Evolutionary conservation across 2,329 filamentous ascomycete species (phyloP), one percentile per base, ranked within the genome.

Genomic region (Venturia asperata): DNA sequence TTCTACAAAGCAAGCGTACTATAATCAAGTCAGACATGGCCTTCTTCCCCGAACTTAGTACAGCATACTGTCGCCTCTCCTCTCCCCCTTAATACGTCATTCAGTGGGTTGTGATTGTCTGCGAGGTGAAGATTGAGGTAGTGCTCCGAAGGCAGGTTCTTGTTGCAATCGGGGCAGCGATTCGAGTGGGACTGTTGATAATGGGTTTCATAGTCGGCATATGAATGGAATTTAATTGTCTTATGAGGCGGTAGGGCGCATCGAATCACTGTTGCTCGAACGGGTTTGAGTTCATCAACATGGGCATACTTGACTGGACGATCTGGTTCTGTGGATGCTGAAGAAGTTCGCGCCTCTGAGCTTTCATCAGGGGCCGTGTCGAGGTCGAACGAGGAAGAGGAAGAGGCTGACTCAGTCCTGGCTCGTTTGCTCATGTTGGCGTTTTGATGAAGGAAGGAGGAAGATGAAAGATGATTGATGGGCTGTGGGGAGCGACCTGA

Each of bases 1-100:
- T 72, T 96, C 89, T 7, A 97, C 87, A 71, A 97, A 95, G 77
- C 94, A 99, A 5, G 85, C 87, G 76, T 89, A 97, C 86, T 94
- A 67, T 9, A 17, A 39, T 30, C 39, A 56, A 17, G 37, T 47
- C 27, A 47, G 30, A 30, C 34, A n/a, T 5, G 11, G 37, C 11
- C 9, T n/a, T 10, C 17, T 5, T 10, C 21, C 21, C 5, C 39
- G 37, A 5, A 17, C 41, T 42, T 39, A 1, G 17, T 27, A 64
- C 49, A 49, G 79, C 85, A 75, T 79, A 93, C 90, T 43, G 89
- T 97, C 72, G 91, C 92, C 73, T 96, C 92, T 55, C 92, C 94
- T 70, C 86, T 85, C 63, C 91, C 91, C 70, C 87, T 85, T 72
- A 82, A 85, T 13, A 90, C 83, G 62, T 85, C 86, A 47, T 85